A percentile compares a stretch with the other conserved stretches of the same genome.
Conservation (phyloP, 441 rosid genomes). For the Euphorbia corollata region DNA sequence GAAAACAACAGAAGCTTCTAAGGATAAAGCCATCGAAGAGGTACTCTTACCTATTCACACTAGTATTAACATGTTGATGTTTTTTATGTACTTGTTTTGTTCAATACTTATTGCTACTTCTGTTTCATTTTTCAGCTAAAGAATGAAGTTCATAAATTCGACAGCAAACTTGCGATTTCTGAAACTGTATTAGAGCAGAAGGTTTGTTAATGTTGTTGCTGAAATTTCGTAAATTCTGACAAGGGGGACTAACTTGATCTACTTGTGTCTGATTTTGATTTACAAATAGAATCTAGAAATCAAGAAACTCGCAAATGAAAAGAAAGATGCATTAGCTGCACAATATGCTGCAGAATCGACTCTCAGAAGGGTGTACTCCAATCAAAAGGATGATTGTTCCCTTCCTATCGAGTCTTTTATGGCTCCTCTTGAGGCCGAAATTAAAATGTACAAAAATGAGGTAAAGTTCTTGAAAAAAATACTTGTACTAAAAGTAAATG, state of each 20-base stretch:
- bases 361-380: constrained; percentile 61
- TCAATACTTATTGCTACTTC: not conserved
- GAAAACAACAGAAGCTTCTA: constrained; percentile 51
- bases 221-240: not conserved
- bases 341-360: constrained; percentile 85
- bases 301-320: constrained; percentile 52
- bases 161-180: constrained; percentile 37
- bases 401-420: constrained; percentile 55
- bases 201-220: constrained; percentile 32
- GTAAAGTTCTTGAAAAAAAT: constrained; percentile 20
- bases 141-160: constrained; percentile 43
- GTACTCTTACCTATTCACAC: constrained; percentile 27
- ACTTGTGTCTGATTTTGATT: not conserved
- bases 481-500: not conserved
- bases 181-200: constrained; percentile 52
- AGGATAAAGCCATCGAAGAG: constrained; percentile 64
- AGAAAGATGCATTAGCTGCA: constrained; percentile 76
- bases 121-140: constrained; percentile 39
- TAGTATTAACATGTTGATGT: not conserved
- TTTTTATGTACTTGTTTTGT: no score
- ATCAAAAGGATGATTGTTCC: constrained; percentile 57
- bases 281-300: constrained; percentile 60
- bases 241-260: not conserved
- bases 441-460: constrained; percentile 68
- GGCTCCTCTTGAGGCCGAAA: constrained; percentile 82